phyloP scores from a whole-genome alignment of 257 asterid genomes.

The Nicotiana otophora region DNA sequence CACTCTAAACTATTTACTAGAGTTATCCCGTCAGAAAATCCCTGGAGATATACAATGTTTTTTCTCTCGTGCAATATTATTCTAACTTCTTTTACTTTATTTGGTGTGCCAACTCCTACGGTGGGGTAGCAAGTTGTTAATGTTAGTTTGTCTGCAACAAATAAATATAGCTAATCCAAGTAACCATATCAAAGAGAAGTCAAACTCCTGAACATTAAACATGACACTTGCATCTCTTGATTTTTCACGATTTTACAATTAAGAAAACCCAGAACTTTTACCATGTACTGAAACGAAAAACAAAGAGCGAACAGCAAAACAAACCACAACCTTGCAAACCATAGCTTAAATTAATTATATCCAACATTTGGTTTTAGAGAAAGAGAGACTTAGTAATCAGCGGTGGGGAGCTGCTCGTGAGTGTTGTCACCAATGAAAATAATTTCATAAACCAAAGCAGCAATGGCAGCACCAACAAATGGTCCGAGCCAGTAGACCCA shows the following conservation, averaged over 20 bases:
- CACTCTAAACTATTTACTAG: too few relatives aligned
- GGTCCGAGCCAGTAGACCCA: conserved; percentile 95
- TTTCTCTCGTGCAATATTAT: too few relatives aligned
- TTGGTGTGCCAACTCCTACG: too few relatives aligned
- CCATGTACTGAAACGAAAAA: background rate
- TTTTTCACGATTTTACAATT: background rate
- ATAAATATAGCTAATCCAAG: background rate
- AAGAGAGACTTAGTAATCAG: conserved; percentile 35
- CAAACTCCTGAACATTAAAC: background rate
- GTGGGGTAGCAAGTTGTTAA: background rate
- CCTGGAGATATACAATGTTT: too few relatives aligned
- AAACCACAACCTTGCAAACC: background rate
- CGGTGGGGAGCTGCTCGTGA: conserved; percentile 53
- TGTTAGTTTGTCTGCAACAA: background rate
- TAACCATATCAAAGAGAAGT: background rate
- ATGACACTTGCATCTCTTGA: background rate
- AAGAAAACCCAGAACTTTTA: background rate
- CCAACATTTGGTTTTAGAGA: background rate
- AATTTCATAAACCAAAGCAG: conserved; percentile 55
- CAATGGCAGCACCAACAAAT: conserved; percentile 55
- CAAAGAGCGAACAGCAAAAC: background rate
- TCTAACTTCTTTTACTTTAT: too few relatives aligned
- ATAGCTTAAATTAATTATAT: background rate
- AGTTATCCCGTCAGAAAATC: too few relatives aligned
- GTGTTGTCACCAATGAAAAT: conserved; percentile 44